Base-by-base conservation (phyloP, 768 basidiomycete species). In the Boletus fagicola region DNA sequence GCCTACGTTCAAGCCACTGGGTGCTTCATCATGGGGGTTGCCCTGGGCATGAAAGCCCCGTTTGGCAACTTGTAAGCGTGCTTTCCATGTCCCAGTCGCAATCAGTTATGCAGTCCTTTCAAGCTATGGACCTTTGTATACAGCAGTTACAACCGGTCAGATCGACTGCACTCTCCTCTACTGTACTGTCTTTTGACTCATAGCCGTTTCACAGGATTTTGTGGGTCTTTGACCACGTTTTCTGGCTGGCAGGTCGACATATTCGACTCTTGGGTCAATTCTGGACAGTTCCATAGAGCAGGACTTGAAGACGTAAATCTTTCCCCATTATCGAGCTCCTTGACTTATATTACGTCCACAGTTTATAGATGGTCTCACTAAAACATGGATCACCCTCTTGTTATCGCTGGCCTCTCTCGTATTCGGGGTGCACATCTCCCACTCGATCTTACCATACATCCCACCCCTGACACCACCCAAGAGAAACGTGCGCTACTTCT, bases 201-300 rank as follows among this genome's bases (percentile, higher is more conserved):
- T 33, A 15, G 33, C 38, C 26, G 38, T 47, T 16, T 45, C 28
- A 49, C 57, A 88, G 94, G 93, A 15, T 93, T 98, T 72, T 98
- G 97, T 68, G 97, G 96, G 4, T 96, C 93, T 2, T 73, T 98
- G 64, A 99, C 97, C 11, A 98, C 94, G 2, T 98, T 98, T 76
- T 97, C 95, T 16, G 83, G 87, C 38, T 98, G 97, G 97, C 92
- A 98, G 72, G 68, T 91, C 11, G 92, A 95, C 59, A 73, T 93
- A 0, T 98, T 96, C 66, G 72, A 80, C 52, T 89, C 93, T 0
- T 98, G 94, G 85, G 77, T 88, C 1, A 92, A 98, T 68, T 73
- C 80, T 3, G 75, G 76, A 36, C 71, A 76, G 11, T 80, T 78
- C 47, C 69, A 78, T 53, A 81, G 88, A 48, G 77, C 80, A 49